Base-by-base conservation (phyloP, 78 protist genomes). In the Dictyostelium brefeldianum region DNA sequence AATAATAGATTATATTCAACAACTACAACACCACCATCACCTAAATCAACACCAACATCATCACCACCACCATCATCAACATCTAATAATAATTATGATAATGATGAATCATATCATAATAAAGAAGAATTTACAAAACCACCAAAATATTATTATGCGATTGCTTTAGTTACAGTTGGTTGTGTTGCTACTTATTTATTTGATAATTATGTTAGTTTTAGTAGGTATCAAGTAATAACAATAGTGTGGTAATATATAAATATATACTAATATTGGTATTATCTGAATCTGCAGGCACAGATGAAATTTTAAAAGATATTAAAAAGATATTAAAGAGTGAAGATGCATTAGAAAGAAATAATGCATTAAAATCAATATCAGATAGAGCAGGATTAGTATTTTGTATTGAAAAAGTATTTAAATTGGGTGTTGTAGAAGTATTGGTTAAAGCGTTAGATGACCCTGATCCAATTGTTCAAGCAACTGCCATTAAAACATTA, bases 351-450 rank as follows among this genome's bases (percentile, higher is more conserved):
- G 78, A 54, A 41, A 54, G 71, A 25, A 87, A 57, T 77, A 70
- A 56, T 22, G 65, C 74, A n/a, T 64, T 87, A 20, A n/a, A 29
- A 25, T 41, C 53, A 7, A 77, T 87, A 15, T n/a, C 27, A 10
- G 17, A 9, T 1, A 84, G 91, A 74, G 69, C 91, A 31, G 20
- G 29, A 4, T 29, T 29, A 14, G 91, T 47, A 41, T 48, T 29
- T 54, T 48, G 81, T 31, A 75, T 87, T 48, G 92, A 87, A 43
- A 87, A 59, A 20, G 14, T 87, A n/a, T 87, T 46, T 59, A 59
- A 87, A 29, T 25, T 75, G 6, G 92, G 92, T n/a, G 57, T 87
- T 59, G 92, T 87, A 10, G 85, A 87, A 29, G 92, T 77, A 18
- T 77, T 87, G 8, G 92, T 87, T 4, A 87, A 87, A 20, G 31